These are phyloP conservation scores for Physocladia obscura DNA, from an alignment of 192 early-diverging fungal genomes.

Conservation along the genomic window DNA sequence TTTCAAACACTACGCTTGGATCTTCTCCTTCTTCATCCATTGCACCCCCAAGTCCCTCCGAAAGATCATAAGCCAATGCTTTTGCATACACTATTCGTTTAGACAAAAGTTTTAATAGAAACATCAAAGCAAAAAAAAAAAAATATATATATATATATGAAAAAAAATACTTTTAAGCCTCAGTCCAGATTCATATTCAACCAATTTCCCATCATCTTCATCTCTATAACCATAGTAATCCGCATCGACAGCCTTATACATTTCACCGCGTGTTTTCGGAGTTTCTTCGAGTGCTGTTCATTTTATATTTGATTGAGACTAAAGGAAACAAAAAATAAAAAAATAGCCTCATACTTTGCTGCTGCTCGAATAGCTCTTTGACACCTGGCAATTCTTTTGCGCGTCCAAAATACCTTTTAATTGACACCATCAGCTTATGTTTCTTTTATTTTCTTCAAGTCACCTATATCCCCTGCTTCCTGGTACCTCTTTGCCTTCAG, in stretches of 20 bases:
- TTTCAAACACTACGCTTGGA: constrained; percentile 26
- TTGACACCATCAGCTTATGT: not conserved
- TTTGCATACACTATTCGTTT: not conserved
- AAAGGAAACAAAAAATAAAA: not conserved
- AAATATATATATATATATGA: not conserved
- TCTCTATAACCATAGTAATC: constrained; percentile 95
- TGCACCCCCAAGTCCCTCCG: constrained; percentile 23
- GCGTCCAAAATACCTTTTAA: constrained; percentile 83
- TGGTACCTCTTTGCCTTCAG: constrained; percentile 85
- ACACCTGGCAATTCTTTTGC: constrained; percentile 93
- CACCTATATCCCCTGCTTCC: constrained; percentile 89
- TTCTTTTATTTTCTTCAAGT: no score
- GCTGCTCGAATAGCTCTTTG: constrained; percentile 79
- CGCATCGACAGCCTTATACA: constrained; percentile 80
- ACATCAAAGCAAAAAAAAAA: not conserved
- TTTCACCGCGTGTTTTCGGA: constrained; percentile 63
- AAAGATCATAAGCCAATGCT: not conserved
- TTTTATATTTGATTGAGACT: not conserved
- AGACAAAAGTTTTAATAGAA: constrained; percentile 21
- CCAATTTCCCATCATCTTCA: constrained; percentile 79
- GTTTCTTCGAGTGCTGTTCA: constrained; percentile 16
- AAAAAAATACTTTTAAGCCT: constrained; percentile 44
- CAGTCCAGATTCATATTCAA: constrained; percentile 74
- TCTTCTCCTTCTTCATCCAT: constrained; percentile 28
- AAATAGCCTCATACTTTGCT: constrained; percentile 53